Conservation (phyloP, 1,284 basidiomycete genomes). For the Malassezia globosa region DNA sequence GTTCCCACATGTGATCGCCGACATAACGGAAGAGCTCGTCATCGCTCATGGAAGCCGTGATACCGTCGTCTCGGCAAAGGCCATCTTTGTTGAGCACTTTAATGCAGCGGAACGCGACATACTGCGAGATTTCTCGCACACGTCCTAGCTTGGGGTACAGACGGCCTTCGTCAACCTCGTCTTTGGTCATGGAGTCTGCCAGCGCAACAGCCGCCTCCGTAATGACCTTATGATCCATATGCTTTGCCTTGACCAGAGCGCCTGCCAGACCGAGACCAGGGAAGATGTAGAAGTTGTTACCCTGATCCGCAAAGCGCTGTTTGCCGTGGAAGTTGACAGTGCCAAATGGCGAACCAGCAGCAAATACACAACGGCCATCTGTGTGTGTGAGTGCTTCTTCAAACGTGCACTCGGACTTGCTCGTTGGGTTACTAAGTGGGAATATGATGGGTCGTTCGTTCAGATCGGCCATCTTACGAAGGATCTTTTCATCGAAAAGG, state of each 20-base stretch:
- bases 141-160: conserved; percentile 39
- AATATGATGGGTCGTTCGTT: conserved; percentile 85
- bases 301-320: conserved; percentile 70
- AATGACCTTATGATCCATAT: conserved; percentile 64
- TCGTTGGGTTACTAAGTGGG: conserved; percentile 86
- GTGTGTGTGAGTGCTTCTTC: conserved; percentile 68
- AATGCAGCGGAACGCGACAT: conserved; percentile 36
- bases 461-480: conserved; percentile 69
- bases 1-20: conserved; percentile 38
- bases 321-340: conserved; percentile 56
- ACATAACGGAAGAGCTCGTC: conserved; percentile 38
- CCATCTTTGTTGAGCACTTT: conserved; percentile 39
- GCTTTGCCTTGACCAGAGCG: conserved; percentile 57
- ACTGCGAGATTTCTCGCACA: conserved; percentile 36
- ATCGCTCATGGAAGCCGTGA: conserved; percentile 33
- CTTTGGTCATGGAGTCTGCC: conserved; percentile 61
- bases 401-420: conserved; percentile 63
- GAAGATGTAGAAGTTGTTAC: conserved; percentile 61
- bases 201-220: conserved; percentile 59
- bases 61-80: conserved; percentile 31
- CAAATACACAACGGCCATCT: conserved; percentile 61
- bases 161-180: conserved; percentile 54
- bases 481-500: conserved; percentile 66
- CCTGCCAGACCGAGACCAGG: conserved; percentile 39
- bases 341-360: conserved; percentile 79